A percentile compares a stretch with the other conserved stretches of the same genome.
phyloP scores from a whole-genome alignment of 495 filamentous ascomycete genomes.

The Apiosordaria backusii region DNA sequence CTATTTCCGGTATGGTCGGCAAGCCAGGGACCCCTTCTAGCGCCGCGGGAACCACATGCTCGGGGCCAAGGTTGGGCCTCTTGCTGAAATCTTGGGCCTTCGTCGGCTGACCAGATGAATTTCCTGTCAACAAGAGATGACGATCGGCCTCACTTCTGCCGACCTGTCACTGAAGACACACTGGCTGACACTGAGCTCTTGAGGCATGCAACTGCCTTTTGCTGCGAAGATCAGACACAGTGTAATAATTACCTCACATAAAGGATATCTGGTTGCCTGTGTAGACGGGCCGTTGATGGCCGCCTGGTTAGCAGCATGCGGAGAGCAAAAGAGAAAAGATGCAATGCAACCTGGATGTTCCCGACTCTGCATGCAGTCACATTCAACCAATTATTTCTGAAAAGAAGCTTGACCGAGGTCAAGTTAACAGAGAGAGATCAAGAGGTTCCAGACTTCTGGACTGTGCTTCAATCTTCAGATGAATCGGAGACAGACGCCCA shows the following conservation, averaged over 20 bases:
- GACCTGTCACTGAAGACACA: not conserved
- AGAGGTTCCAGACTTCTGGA: not conserved
- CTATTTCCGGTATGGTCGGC: constrained; percentile 19
- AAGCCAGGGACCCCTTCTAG: constrained; percentile 13
- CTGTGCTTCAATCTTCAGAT: not conserved
- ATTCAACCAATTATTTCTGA: no score
- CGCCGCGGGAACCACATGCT: constrained; percentile 11
- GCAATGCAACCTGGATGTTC: constrained; percentile 8
- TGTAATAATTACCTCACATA: not conserved
- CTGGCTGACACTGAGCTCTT: not conserved
- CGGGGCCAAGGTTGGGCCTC: constrained; percentile 6
- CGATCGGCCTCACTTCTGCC: constrained; percentile 1
- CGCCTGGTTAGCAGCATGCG: not conserved
- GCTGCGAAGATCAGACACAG: not conserved
- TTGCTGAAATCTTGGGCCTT: not conserved
- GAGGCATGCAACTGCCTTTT: not conserved
- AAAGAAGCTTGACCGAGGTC: not conserved
- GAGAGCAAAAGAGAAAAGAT: not conserved
- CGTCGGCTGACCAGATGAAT: not conserved
- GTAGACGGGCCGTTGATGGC: not conserved
- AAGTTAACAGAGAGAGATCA: not conserved
- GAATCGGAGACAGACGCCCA: not conserved
- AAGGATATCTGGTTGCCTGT: not conserved
- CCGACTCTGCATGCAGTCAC: not conserved
- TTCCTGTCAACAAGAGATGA: not conserved